Base-by-base conservation (phyloP, 176 grass and related monocot species). In the Oryza nivara region DNA sequence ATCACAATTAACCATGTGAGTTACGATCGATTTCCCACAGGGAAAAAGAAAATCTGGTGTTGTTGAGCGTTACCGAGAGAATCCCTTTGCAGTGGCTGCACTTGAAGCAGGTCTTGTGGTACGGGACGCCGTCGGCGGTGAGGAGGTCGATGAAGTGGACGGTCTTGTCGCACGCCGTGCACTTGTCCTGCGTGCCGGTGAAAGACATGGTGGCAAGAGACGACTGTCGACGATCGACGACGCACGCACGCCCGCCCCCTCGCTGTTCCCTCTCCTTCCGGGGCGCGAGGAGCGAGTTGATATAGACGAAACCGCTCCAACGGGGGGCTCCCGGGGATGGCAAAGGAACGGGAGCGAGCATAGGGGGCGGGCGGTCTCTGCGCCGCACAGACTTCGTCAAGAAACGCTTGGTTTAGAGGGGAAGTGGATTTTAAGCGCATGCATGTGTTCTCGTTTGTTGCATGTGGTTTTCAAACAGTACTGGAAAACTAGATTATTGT, bases 121-220 rank as follows among this genome's bases (percentile, higher is more conserved):
- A 96, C 1, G 51, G 26, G 64, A 91, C 89, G n/a, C 86, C 91
- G 66, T 97, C 95, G 7, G 96, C 96, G 0, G 93, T 93, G 19
- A 98, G 60, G 70, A 95, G 96, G 74, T 98, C 96, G 70, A 98
- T 98, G 93, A 98, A 95, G 68, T 98, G 96, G 82, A 98, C 96
- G 4, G 87, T 95, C 89, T 95, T 98, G 74, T 95, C 93, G 88
- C 96, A 98, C 52, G 89, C 96, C 66, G 79, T 85, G 92, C 96
- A 98, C 77, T 98, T 98, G 84, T 95, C 96, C 85, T 98, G 91
- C 38, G 93, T 98, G 73, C 96, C 96, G n/a, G 87, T 95, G 96
- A 98, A 98, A 86, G 96, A 98, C 95, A 95, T 95, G 77, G 80
- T 83, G 72, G 46, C 65, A 23, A 23, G n/a, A 63, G 58, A 61